Percentiles rank a stretch among this genome's conserved stretches.
Evolutionary conservation across 1,284 basidiomycete genomes (phyloP).

Genomic region (Rhodotorula sp.): DNA sequence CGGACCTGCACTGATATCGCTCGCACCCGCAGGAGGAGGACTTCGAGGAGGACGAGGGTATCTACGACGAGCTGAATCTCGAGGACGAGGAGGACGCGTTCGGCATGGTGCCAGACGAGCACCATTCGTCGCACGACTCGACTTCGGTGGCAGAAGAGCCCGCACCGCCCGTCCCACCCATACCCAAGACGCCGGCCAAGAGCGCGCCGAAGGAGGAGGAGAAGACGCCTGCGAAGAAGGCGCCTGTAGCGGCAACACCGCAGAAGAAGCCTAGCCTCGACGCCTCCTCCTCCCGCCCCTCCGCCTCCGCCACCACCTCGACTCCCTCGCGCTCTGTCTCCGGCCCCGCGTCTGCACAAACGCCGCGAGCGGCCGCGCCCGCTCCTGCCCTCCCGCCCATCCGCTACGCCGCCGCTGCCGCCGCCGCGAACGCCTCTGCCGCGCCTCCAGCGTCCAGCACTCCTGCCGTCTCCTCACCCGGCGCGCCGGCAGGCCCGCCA

Average conservation of each 20-base stretch:
- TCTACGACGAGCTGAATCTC: slow-evolving; percentile 97
- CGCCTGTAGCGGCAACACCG: slow-evolving; percentile 39
- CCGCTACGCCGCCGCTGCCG: slow-evolving; percentile 79
- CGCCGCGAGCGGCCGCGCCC: slow-evolving; percentile 57
- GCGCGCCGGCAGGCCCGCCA: slow-evolving; percentile 7
- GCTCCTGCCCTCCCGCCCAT: slow-evolving; percentile 67
- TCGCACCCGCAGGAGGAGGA: slow-evolving; percentile 76
- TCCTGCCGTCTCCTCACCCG: not conserved
- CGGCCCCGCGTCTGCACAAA: slow-evolving; percentile 43
- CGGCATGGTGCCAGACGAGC: slow-evolving; percentile 69
- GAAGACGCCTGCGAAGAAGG: slow-evolving; percentile 38
- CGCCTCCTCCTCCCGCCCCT: slow-evolving; percentile 33
- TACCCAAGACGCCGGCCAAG: slow-evolving; percentile 44
- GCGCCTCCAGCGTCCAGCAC: not conserved
- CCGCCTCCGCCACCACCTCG: slow-evolving; percentile 29
- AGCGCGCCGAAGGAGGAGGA: slow-evolving; percentile 20
- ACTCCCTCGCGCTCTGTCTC: slow-evolving; percentile 40
- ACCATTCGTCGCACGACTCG: slow-evolving; percentile 56
- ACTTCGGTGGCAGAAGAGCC: slow-evolving; percentile 54
- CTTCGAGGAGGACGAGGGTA: slow-evolving; percentile 95
- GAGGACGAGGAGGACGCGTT: slow-evolving; percentile 92
- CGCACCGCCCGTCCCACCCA: slow-evolving; percentile 42
- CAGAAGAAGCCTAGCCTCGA: slow-evolving; percentile 47
- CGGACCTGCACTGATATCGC: not conserved
- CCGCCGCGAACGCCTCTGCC: slow-evolving; percentile 62